Percentiles rank a stretch among this genome's conserved stretches.
These are phyloP conservation scores for Globisporangium emineosum DNA, from an alignment of 352 stramenopile species.

Conservation along the genomic window DNA sequence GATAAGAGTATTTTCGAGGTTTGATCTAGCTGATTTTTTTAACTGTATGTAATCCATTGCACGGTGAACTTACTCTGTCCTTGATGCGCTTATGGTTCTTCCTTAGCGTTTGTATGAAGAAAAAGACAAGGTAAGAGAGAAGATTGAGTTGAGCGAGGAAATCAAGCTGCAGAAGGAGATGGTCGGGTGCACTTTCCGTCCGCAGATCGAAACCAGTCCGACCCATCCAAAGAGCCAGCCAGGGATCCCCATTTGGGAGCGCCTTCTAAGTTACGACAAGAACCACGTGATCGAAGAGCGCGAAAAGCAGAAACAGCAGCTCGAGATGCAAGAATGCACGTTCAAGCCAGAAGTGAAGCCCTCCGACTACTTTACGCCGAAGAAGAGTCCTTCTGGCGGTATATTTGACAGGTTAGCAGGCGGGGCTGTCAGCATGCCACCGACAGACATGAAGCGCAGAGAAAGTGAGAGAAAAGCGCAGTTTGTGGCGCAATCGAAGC, in stretches of 20 bases:
- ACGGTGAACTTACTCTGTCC: slow-evolving; percentile 21
- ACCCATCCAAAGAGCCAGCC: slow-evolving; percentile 31
- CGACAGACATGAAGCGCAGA: slow-evolving; percentile 28
- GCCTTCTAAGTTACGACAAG: slow-evolving; percentile 74
- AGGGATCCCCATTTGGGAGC: slow-evolving; percentile 64
- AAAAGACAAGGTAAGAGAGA: slow-evolving; percentile 76
- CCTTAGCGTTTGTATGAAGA: slow-evolving; percentile 76
- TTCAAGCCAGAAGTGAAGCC: slow-evolving; percentile 81
- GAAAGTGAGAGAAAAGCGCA: slow-evolving; percentile 23
- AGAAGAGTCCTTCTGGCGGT: slow-evolving; percentile 30
- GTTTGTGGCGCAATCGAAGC: slow-evolving; percentile 14
- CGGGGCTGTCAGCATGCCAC: slow-evolving; percentile 24
- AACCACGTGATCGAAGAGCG: slow-evolving; percentile 75
- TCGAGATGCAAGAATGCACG: slow-evolving; percentile 75
- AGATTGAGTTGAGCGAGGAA: slow-evolving; percentile 68
- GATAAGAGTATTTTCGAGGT: slow-evolving; percentile 82
- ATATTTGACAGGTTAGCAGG: slow-evolving; percentile 45
- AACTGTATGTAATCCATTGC: slow-evolving; percentile 13
- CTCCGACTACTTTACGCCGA: slow-evolving; percentile 37
- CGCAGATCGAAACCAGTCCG: slow-evolving; percentile 48
- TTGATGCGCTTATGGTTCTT: slow-evolving; percentile 12
- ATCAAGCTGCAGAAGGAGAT: slow-evolving; percentile 72
- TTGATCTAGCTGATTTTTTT: slow-evolving; percentile 15
- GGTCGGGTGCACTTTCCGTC: slow-evolving; percentile 76
- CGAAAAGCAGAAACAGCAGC: slow-evolving; percentile 63